Evolutionary conservation across 805 yeast genomes (phyloP), one percentile per base, ranked within the genome.

Genomic region (Metschnikowia drakensbergensis): DNA sequence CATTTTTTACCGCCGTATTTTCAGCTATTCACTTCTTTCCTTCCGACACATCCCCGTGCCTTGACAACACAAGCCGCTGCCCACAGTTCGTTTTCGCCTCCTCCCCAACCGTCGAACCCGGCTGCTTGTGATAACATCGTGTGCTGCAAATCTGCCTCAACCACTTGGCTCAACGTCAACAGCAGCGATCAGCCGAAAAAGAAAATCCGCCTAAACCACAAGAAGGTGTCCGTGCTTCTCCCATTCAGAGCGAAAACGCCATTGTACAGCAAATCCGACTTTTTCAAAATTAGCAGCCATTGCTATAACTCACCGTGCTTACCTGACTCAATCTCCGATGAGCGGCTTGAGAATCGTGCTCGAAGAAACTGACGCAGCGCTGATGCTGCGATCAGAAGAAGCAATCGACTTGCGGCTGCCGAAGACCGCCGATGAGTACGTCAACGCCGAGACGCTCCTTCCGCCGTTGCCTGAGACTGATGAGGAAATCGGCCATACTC

Each of bases 401-500:
- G 32, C 38, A 3, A 10, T 42, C 13, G 30, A 7, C 17, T 33
- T 34, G 33, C 31, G 30, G 6, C 31, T 3, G 23, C 38, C 45
- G 5, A 30, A 26, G 5, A 9, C 33, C 50, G 46, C n/a, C 23
- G 45, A 45, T 51, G 56, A 41, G 8, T 36, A 43, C 47, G 41
- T 30, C 37, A 45, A 37, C 36, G 27, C 48, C 7, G 62, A 58
- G 38, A 45, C 58, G n/a, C 57, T 61, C 27, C 51, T 61, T 35
- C 66, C 65, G 6, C 65, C 66, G 4, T 47, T 62, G 10, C 64
- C 65, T 5, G 59, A 54, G 26, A 48, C 40, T 25, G 46, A 44
- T 26, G 44, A 39, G 28, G 43, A 23, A 6, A 42, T 42, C 6
- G n/a, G 38, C 35, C 37, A 6, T 29, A 5, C 35, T 10, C 17